Base-by-base conservation (phyloP, 768 basidiomycete species). In the Paxillus ammoniavirescens region DNA sequence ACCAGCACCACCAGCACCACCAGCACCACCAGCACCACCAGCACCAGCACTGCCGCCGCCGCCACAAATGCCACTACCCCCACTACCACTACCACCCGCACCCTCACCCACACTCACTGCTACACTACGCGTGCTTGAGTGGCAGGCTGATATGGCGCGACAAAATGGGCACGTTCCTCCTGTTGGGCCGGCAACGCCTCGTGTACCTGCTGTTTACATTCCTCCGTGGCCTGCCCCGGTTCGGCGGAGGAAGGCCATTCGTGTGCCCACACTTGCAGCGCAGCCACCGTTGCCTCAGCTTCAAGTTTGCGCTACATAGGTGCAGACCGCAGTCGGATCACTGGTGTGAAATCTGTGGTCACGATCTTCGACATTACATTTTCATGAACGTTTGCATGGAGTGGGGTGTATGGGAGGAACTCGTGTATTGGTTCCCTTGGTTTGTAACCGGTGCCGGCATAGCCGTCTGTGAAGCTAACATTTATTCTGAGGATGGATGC, bases 281-380 rank as follows among this genome's bases (percentile, higher is more conserved):
- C 26, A 26, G 2, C 38, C 41, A 8, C 49, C 17, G 14, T 23
- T 31, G 6, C 31, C 38, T 9, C 56, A 21, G 3, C 18, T 30
- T n/a, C n/a, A n/a, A n/a, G n/a, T n/a, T 23, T 31, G 50, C 3
- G 48, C 52, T 15, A 30, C 36, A 14, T 53, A 51, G 5, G 40
- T 36, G 9, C 53, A 57, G 5, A 49, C 53, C 12, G 52, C 43
- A 6, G 43, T 52, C 8, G 52, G 18, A 40, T 42, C 42, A 21
- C 21, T 21, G 21, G 21, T 21, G 21, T 21, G 21, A 21, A 21
- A 21, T 63, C 51, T 84, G 83, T 55, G 62, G 67, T 13, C 52
- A 64, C 44, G 49, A 67, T 47, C 61, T 85, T 9, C 73, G 67
- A 0, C 14, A 65, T 2, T 86, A 73, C 65, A 66, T 87, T 40